Conservation (phyloP, 2,329 filamentous ascomycete species). For the Arthrobotrys conoides region DNA sequence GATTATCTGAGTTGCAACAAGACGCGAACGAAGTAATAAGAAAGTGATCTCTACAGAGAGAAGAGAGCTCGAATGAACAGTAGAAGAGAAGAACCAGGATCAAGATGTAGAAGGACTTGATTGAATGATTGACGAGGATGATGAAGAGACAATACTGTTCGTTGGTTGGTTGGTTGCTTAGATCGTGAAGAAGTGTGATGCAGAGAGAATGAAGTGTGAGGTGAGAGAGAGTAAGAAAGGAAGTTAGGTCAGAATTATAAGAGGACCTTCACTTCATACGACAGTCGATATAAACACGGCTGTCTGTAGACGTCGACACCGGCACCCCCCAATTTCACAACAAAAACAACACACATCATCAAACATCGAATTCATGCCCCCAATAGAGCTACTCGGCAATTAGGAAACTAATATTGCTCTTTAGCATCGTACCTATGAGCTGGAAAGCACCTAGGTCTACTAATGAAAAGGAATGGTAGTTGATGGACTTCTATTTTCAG, state of each 20-base stretch:
- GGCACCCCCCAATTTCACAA: constrained; percentile 7
- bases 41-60: neutral
- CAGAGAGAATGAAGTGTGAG: neutral
- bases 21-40: neutral
- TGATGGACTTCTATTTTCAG: neutral
- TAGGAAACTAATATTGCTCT: neutral
- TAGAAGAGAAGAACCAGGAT: neutral
- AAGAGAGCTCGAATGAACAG: neutral
- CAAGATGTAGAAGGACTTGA: neutral
- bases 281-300: neutral
- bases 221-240: neutral
- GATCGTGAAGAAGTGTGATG: neutral
- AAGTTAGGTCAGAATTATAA: neutral
- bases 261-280: neutral
- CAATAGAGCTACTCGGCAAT: neutral
- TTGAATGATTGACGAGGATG: neutral
- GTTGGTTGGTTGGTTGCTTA: neutral
- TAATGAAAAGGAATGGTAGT: neutral
- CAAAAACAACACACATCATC: constrained; percentile 17
- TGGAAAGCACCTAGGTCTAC: neutral
- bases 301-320: neutral
- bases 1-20: neutral
- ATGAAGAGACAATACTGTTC: neutral
- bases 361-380: neutral
- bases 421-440: neutral